phyloP scores from a whole-genome alignment of 2,329 filamentous ascomycete species.

The Periglandula ipomoeae region DNA sequence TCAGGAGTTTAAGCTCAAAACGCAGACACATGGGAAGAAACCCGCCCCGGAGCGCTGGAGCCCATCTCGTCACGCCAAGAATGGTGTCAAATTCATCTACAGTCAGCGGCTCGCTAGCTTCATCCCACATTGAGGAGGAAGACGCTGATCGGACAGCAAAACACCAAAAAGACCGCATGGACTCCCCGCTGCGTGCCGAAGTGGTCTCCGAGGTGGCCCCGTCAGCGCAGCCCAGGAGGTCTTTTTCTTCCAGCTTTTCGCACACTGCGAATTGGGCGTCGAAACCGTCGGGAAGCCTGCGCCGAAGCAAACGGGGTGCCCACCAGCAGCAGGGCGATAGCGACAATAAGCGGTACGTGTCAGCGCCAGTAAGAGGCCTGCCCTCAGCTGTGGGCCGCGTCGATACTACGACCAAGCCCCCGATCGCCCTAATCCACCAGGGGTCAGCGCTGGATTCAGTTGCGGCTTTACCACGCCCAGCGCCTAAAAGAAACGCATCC shows the following conservation, averaged over 20 bases:
- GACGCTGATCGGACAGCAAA: conserved; percentile 8
- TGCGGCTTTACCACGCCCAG: conserved; percentile 15
- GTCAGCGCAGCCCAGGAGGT: conserved; percentile 38
- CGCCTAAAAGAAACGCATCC: conserved; percentile 36
- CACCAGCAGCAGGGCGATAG: conserved; percentile 30
- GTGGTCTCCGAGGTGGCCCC: conserved; percentile 22
- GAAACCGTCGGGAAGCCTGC: conserved; percentile 43
- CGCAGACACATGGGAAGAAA: conserved; percentile 19
- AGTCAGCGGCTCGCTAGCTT: conserved; percentile 14
- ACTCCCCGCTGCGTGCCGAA: conserved; percentile 19
- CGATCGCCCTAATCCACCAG: conserved; percentile 9
- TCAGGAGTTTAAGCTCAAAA: conserved; percentile 15
- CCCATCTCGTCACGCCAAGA: conserved; percentile 27
- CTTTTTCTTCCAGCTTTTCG: conserved; percentile 51
- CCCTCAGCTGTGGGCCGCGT: conserved; percentile 19
- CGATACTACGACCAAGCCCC: conserved; percentile 3
- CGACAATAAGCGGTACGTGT: conserved; percentile 42
- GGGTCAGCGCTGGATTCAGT: conserved; percentile 11
- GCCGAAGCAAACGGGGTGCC: conserved; percentile 42
- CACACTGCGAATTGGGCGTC: conserved; percentile 49
- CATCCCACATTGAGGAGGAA: conserved; percentile 17
- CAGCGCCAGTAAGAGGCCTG: conserved; percentile 36
- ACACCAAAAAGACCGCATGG: conserved; percentile 8
- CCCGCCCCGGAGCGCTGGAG: conserved; percentile 13
- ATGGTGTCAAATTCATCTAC: conserved; percentile 23